Evolutionary conservation across 1,139 yeast species (phyloP), one percentile per base, ranked within the genome.

Genomic region (Wickerhamomyces sp.): DNA sequence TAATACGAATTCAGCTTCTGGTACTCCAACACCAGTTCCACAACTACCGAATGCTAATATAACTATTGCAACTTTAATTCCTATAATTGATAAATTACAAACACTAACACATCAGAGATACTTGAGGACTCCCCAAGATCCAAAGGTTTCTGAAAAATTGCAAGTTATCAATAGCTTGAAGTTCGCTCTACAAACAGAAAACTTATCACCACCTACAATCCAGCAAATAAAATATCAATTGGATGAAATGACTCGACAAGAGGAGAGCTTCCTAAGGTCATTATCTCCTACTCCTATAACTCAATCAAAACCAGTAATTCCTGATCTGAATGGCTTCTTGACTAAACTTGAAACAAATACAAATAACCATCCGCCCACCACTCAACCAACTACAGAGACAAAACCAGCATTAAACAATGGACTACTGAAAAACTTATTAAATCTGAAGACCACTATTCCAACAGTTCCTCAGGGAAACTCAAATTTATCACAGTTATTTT

Each of bases 191-290:
- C 60, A 58, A 37, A 51, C 56, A 26, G 63, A 63, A 32, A 51
- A 60, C 20, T 54, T 72, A 28, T 66, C 75, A 3, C 57, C 63
- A 3, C 56, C 59, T 13, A 61, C 63, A 10, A 52, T 74, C 31
- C 62, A 61, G 7, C 61, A 59, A 29, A 68, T 72, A 5, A 72
- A 70, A 44, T 48, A 54, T 21, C 76, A 73, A 48, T 52, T 74
- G 37, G 68, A 49, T 14, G 55, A 48, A 7, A 51, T 54, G 56
- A 45, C 51, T 10, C 43, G 39, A 35, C 38, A 37, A 12, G 58
- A 55, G 30, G 52, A 52, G 28, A 25, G 32, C 8, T 33, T 35
- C 7, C 19, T 52, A 16, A 45, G 48, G 36, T 18, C 32, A 19
- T 13, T 30, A 17, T 43, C 38, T 13, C 41, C 51, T 1, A 47